A percentile compares a stretch with the other conserved stretches of the same genome.
These are phyloP conservation scores for Globisporangium takayamanum DNA, from an alignment of 352 stramenopile genomes.

Conservation along the genomic window DNA sequence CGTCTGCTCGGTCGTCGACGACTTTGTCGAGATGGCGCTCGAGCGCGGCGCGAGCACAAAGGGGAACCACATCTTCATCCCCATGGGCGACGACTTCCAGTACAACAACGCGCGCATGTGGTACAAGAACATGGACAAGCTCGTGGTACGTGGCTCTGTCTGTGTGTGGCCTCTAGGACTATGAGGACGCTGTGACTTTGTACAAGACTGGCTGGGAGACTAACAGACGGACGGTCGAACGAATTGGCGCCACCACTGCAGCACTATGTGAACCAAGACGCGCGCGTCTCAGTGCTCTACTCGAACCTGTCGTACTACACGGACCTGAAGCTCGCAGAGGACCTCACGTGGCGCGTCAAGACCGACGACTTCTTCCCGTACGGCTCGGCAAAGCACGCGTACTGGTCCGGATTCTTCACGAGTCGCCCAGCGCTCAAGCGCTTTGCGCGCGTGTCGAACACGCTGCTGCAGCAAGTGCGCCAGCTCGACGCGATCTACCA, in stretches of 20 bases:
- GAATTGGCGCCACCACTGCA: not conserved
- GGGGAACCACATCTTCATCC: conserved; percentile 81
- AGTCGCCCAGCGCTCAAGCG: conserved; percentile 90
- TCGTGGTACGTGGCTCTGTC: conserved; percentile 55
- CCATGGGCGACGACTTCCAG: conserved; percentile 95
- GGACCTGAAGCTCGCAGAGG: conserved; percentile 85
- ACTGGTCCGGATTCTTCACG: conserved; percentile 97
- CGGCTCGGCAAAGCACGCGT: conserved; percentile 87
- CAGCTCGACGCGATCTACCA: conserved; percentile 85
- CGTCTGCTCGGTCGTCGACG: conserved; percentile 77
- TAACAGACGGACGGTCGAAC: no score
- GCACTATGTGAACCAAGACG: conserved; percentile 91
- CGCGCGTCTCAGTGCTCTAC: conserved; percentile 93
- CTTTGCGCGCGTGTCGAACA: conserved; percentile 87
- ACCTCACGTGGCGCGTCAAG: conserved; percentile 82
- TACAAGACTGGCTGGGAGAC: not conserved
- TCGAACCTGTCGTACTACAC: conserved; percentile 96
- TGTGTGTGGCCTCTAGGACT: not conserved
- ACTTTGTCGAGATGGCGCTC: conserved; percentile 74
- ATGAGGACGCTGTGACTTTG: not conserved
- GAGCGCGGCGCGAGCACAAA: conserved; percentile 68
- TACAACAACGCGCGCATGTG: conserved; percentile 86
- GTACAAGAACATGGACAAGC: conserved; percentile 95
- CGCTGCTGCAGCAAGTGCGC: conserved; percentile 85
- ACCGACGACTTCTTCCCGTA: conserved; percentile 98